Conservation (phyloP, 495 filamentous ascomycete species). For the Symbiotaphrina buchneri region DNA sequence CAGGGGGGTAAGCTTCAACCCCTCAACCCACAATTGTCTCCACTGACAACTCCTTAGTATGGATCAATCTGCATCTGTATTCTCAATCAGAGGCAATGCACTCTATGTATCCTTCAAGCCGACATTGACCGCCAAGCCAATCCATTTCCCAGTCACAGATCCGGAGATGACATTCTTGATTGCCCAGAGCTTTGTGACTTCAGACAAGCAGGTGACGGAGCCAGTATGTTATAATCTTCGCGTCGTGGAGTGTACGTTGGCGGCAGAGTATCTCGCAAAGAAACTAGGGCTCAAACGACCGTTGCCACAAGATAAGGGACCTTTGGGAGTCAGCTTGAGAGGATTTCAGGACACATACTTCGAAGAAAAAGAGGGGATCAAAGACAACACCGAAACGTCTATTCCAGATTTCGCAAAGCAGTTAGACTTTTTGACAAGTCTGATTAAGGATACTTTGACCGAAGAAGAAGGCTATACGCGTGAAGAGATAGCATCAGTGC, state of each 20-base stretch:
- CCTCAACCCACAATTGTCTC: constrained; percentile 1
- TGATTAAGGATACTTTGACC: constrained; percentile 37
- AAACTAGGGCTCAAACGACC: constrained; percentile 26
- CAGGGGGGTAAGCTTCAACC: constrained; percentile 46
- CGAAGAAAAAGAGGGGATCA: constrained; percentile 27
- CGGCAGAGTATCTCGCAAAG: constrained; percentile 52
- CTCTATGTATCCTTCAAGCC: constrained; percentile 83
- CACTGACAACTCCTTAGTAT: constrained; percentile 25
- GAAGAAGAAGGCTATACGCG: constrained; percentile 71
- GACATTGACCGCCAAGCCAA: constrained; percentile 44
- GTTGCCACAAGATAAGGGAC: constrained; percentile 59
- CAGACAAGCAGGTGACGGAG: constrained; percentile 84
- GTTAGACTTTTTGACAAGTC: constrained; percentile 40
- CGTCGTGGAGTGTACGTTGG: constrained; percentile 84
- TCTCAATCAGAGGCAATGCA: constrained; percentile 63
- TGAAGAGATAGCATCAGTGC: constrained; percentile 56
- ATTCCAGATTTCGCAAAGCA: constrained; percentile 30
- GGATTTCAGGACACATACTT: constrained; percentile 74
- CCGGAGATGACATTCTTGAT: constrained; percentile 82
- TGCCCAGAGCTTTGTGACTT: constrained; percentile 79
- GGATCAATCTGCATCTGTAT: constrained; percentile 96
- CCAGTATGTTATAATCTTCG: constrained; percentile 91
- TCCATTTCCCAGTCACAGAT: constrained; percentile 62
- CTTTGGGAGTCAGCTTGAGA: constrained; percentile 61
- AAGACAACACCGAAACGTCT: constrained; percentile 15